Conservation (phyloP, 257 asterid genomes). For the Striga asiatica region DNA sequence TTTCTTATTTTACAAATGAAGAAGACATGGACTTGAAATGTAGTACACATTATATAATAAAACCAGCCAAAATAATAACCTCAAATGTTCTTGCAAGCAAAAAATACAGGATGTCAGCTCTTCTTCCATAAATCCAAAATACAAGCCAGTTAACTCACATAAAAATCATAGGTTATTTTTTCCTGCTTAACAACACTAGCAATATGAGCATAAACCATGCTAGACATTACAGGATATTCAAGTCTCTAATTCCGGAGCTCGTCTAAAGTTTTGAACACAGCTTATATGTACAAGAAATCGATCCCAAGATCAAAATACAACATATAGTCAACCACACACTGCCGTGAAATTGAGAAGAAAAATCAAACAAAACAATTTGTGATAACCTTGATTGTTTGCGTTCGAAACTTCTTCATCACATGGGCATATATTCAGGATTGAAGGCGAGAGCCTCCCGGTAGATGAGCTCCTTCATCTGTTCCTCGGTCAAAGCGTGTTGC, state of each 20-base stretch:
- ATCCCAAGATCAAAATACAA: slow-evolving; percentile 23
- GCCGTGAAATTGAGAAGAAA: slow-evolving; percentile 3
- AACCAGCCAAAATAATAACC: too few relatives aligned
- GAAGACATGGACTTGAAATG: too few relatives aligned
- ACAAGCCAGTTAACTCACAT: too few relatives aligned
- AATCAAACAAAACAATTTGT: slow-evolving; percentile 12
- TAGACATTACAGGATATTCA: too few relatives aligned
- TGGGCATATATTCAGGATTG: slow-evolving; percentile 73
- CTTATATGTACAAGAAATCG: slow-evolving; percentile 23
- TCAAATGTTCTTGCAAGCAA: too few relatives aligned
- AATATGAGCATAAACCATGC: too few relatives aligned
- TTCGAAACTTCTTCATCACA: slow-evolving; percentile 35
- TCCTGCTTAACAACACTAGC: too few relatives aligned
- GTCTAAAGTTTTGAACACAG: slow-evolving; percentile 4
- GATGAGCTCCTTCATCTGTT: slow-evolving; percentile 95
- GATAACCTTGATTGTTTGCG: background rate
- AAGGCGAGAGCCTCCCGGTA: slow-evolving; percentile 82
- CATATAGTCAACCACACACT: slow-evolving; percentile 14
- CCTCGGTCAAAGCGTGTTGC: slow-evolving; percentile 84
- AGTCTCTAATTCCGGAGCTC: slow-evolving; percentile 10
- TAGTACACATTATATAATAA: too few relatives aligned
- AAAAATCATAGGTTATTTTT: too few relatives aligned
- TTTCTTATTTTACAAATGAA: too few relatives aligned
- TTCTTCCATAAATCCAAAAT: too few relatives aligned
- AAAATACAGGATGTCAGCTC: too few relatives aligned